Evolutionary conservation across 306 rosid genomes (phyloP), one percentile per base, ranked within the genome.

Genomic region (Gastrolobium bilobum): DNA sequence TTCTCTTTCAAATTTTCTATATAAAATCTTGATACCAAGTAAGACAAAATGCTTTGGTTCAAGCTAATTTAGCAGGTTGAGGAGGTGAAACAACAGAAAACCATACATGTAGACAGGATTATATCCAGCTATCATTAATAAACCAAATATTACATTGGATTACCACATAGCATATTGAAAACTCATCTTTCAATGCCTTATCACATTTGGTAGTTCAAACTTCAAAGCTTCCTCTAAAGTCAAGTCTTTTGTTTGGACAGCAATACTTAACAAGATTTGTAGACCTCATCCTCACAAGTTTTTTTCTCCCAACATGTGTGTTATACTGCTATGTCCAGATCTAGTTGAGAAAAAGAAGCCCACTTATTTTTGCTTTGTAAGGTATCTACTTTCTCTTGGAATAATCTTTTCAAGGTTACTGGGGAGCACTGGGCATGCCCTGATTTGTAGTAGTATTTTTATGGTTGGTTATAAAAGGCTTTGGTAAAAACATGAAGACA

Each of bases 151-250:
- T 42, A 56, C 34, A 73, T 30, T 54, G 26, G 26, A 68, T 40
- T 35, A 62, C 44, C 11, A 46, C 39, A 46, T 31, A 48, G 74
- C 10, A 71, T 54, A 53, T 59, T 59, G 57, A 58, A 31, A 58
- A 59, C 34, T 42, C 5, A 31, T 58, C 57, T 40, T 42, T 46
- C 57, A 47, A 3, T 46, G 35, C 5, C 47, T 34, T 29, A 15
- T 15, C 39, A 61, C 35, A 61, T 3, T 37, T 14, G 26, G 13
- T 15, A 71, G 59, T 52, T 38, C 62, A 52, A 52, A 10, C 47
- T 52, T 38, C 62, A 52, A 52, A 10, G 61, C 14, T 69, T 50
- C 34, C 61, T 50, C 60, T 51, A 69, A 51, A 33, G 60, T 69
- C 59, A 33, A 46, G 29, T 30, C 15, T 30, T 33, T 33, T 33